Conservation (phyloP, 805 yeast genomes). For the Monosporozyma solicola region DNA sequence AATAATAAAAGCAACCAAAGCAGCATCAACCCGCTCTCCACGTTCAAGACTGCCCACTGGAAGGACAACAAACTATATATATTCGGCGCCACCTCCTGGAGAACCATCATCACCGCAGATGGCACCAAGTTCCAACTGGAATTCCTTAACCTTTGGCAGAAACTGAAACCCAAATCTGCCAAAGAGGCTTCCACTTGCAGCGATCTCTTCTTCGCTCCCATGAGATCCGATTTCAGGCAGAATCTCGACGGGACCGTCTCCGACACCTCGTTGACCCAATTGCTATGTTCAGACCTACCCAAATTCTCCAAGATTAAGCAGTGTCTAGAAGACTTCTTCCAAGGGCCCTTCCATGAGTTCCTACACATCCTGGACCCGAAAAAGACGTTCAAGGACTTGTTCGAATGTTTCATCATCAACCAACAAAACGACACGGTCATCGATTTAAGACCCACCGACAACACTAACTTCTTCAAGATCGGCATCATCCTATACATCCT, state of each 20-base stretch:
- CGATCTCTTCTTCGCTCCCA: not conserved
- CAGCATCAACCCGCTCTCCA: not conserved
- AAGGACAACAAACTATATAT: slow-evolving; percentile 4
- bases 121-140: slow-evolving; percentile 14
- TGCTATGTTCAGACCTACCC: slow-evolving; percentile 9
- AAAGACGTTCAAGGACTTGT: slow-evolving; percentile 12
- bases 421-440: slow-evolving; percentile 1
- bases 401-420: slow-evolving; percentile 5
- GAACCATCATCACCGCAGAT: slow-evolving; percentile 14
- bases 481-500: slow-evolving; percentile 20
- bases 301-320: slow-evolving; percentile 6
- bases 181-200: not conserved
- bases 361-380: slow-evolving; percentile 12
- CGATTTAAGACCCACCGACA: slow-evolving; percentile 5
- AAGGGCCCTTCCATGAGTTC: slow-evolving; percentile 12
- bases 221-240: not conserved
- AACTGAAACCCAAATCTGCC: slow-evolving; percentile 15
- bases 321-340: slow-evolving; percentile 10
- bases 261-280: not conserved
- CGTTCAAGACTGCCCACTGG: slow-evolving; percentile 2
- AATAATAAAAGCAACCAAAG: not conserved
- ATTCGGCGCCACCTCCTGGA: slow-evolving; percentile 27
- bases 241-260: not conserved
- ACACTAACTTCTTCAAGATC: slow-evolving; percentile 17
- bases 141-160: slow-evolving; percentile 17